phyloP scores from a whole-genome alignment of 495 filamentous ascomycete genomes.

The Neurospora sp. region DNA sequence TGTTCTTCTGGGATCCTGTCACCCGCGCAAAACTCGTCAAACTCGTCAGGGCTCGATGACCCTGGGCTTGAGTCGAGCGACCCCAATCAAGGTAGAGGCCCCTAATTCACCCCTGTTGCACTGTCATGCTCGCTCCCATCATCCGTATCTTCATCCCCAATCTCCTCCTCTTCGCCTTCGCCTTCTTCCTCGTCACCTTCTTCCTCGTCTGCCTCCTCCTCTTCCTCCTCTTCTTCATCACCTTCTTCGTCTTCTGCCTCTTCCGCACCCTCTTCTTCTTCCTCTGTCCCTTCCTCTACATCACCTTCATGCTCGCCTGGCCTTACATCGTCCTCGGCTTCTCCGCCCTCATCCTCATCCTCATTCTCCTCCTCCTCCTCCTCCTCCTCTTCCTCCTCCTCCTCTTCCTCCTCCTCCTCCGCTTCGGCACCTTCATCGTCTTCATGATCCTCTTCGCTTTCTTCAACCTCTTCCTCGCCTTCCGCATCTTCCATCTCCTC shows the following conservation, averaged over 20 bases:
- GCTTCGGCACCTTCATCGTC: neutral
- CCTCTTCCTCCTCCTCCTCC: conserved; percentile 1
- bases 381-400: neutral
- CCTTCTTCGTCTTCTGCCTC: neutral
- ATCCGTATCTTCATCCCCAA: neutral
- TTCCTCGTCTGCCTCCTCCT: neutral
- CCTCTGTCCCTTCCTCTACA: conserved; percentile 3
- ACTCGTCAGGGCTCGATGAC: neutral
- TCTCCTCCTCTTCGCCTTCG: conserved; percentile 4
- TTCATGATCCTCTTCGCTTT: neutral
- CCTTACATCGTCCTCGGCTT: neutral
- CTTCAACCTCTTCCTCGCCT: conserved; percentile 12
- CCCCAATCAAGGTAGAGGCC: neutral
- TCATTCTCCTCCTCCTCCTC: neutral
- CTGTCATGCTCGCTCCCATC: neutral
- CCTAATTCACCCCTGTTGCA: neutral
- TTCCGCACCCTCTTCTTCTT: neutral
- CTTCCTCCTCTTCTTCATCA: conserved; percentile 1
- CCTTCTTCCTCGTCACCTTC: neutral
- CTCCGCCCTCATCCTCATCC: neutral
- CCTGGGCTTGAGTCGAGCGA: neutral
- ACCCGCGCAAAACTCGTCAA: neutral
- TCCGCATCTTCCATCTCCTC: conserved; percentile 10
- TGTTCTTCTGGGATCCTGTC: neutral
- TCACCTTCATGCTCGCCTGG: neutral